phyloP scores from a whole-genome alignment of 345 rosid genomes.

The Heritiera fomes region DNA sequence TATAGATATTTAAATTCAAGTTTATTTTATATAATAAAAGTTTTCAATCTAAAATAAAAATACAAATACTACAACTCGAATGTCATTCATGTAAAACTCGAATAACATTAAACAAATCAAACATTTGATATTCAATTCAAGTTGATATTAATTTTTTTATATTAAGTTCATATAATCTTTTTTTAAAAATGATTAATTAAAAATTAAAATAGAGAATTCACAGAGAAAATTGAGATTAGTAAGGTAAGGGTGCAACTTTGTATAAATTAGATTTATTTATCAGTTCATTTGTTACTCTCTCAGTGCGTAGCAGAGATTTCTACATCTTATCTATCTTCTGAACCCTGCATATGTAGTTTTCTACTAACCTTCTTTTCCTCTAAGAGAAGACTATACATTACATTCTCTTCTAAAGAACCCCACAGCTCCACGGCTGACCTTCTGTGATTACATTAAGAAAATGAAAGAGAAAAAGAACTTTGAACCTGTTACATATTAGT shows the following conservation, averaged over 20 bases:
- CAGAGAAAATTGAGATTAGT: no score
- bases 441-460: slow-evolving; percentile 36
- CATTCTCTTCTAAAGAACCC: slow-evolving; percentile 33
- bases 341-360: slow-evolving; percentile 22
- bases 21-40: no score
- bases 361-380: slow-evolving; percentile 9
- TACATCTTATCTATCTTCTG: slow-evolving; percentile 24
- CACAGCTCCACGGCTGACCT: slow-evolving; percentile 23
- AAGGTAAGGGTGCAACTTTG: not conserved
- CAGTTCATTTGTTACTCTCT: not conserved
- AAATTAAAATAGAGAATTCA: no score
- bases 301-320: slow-evolving; percentile 28
- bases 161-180: no score
- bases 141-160: no score
- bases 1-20: no score
- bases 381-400: slow-evolving; percentile 10
- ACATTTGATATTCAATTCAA: no score
- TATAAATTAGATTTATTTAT: slow-evolving; percentile 30
- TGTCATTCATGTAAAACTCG: no score
- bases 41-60: no score
- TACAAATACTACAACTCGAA: no score
- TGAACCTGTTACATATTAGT: slow-evolving; percentile 35
- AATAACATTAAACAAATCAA: no score
- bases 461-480: not conserved
- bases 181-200: no score